Conservation (phyloP, 148 eudicot species). For the Euryodendron excelsum region DNA sequence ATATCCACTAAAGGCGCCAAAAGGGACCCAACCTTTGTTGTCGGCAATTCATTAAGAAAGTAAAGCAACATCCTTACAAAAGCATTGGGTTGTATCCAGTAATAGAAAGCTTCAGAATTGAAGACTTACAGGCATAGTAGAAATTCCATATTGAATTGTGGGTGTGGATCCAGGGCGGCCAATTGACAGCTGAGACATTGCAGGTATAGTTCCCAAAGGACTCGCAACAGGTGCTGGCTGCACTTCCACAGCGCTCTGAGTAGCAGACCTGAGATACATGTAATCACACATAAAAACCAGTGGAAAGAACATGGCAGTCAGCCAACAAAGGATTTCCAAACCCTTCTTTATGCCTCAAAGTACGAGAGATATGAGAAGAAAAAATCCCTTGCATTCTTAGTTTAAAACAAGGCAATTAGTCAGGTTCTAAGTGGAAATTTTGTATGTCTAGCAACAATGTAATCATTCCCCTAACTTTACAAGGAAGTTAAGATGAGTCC, state of each 20-base stretch:
- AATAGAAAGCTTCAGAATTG: neutral
- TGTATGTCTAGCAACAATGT: neutral
- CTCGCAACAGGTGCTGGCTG: conserved; percentile 30
- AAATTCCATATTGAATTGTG: conserved; percentile 53
- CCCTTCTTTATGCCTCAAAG: conserved; percentile 1
- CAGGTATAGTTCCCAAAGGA: conserved; percentile 50
- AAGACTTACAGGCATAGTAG: conserved; percentile 62
- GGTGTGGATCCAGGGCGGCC: conserved; percentile 18
- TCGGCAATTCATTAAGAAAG: neutral
- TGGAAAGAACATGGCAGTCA: neutral
- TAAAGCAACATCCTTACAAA: neutral
- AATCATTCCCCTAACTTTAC: neutral
- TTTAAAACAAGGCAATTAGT: neutral
- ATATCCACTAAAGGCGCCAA: neutral
- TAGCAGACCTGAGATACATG: conserved; percentile 5
- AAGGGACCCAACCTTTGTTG: neutral
- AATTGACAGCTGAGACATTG: conserved; percentile 23
- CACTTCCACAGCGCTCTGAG: conserved; percentile 19
- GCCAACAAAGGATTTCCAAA: neutral
- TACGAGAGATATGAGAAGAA: neutral
- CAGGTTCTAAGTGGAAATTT: neutral
- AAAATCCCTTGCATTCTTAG: neutral
- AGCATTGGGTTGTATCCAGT: neutral
- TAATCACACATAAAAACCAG: neutral
- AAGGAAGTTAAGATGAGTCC: neutral